Conservation (phyloP, 108 stramenopile genomes). For the Conticribra guillardii region DNA sequence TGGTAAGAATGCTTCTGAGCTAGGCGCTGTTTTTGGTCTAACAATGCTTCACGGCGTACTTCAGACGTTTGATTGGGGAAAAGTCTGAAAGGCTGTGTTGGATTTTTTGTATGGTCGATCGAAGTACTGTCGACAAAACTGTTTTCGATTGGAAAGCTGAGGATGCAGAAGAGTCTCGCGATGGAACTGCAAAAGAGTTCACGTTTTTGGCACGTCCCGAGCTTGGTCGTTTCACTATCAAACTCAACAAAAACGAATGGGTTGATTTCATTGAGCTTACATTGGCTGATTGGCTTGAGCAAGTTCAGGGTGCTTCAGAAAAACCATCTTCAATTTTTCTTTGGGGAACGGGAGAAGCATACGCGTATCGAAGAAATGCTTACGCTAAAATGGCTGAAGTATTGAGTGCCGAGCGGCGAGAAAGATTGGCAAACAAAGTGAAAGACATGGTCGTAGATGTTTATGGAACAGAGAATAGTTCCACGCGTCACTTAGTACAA, state of each 20-base stretch:
- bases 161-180: neutral
- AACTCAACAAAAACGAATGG: slow-evolving; percentile 67
- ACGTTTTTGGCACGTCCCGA: slow-evolving; percentile 65
- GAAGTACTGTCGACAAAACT: slow-evolving; percentile 68
- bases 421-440: slow-evolving; percentile 39
- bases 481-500: slow-evolving; percentile 68
- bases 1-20: too few species aligned
- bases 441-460: slow-evolving; percentile 50
- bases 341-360: slow-evolving; percentile 80
- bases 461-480: slow-evolving; percentile 51
- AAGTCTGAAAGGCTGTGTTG: slow-evolving; percentile 71
- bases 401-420: slow-evolving; percentile 51
- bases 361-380: slow-evolving; percentile 68
- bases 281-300: slow-evolving; percentile 82
- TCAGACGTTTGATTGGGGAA: slow-evolving; percentile 56
- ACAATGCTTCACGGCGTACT: neutral
- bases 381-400: slow-evolving; percentile 69
- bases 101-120: slow-evolving; percentile 83
- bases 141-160: slow-evolving; percentile 54
- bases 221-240: slow-evolving; percentile 68
- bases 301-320: slow-evolving; percentile 74
- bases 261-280: slow-evolving; percentile 75
- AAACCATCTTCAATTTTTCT: slow-evolving; percentile 52
- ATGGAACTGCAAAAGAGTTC: slow-evolving; percentile 24
- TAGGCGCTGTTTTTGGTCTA: neutral